Base-by-base conservation (phyloP, 2,329 filamentous ascomycete genomes). In the Paecilomyces sp. region DNA sequence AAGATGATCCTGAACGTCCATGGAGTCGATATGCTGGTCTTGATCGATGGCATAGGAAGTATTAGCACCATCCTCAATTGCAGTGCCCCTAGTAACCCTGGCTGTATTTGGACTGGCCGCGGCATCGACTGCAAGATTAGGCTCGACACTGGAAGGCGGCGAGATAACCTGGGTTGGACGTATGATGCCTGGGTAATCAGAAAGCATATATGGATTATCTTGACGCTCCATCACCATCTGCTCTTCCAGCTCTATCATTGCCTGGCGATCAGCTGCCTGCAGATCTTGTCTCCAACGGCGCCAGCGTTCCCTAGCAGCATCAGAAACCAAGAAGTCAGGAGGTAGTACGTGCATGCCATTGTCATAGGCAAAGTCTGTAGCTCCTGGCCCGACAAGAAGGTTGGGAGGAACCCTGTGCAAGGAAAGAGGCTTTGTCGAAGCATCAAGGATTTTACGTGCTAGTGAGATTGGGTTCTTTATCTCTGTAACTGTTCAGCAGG, bases 391-490 rank as follows among this genome's bases (percentile, higher is more conserved):
- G 11, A 96, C 90, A 1, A 99, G 83, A 25, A 97, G 85, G 68
- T 97, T 97, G 9, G 94, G 94, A 8, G 95, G 92, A 3, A 99
- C 92, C 59, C 94, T 87, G 58, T 90, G 86, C 56, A 97, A 83
- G 7, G 91, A 90, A n/a, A 97, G 77, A 0, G 89, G 86, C 60
- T 86, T 83, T 56, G 85, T 89, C 60, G 91, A 90, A 60, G 85
- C 83, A 59, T 96, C 89, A 24, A 96, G 85, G 28, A 99, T 86
- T 41, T 90, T 74, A 54, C 93, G 90, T 57, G 94, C 94, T 6
- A 97, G 81, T 7, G 87, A 89, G 41, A 99, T 92, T 0, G 94
- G 94, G 66, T 99, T 99, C 66, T 89, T 92, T 71, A 99, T 87
- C 69, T 93, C 92, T 96, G 64, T 50, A 60, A 22, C 30, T 2